Evolutionary conservation across 306 rosid genomes (phyloP), one percentile per base, ranked within the genome.

Genomic region (Dalbergia cochinchinensis): DNA sequence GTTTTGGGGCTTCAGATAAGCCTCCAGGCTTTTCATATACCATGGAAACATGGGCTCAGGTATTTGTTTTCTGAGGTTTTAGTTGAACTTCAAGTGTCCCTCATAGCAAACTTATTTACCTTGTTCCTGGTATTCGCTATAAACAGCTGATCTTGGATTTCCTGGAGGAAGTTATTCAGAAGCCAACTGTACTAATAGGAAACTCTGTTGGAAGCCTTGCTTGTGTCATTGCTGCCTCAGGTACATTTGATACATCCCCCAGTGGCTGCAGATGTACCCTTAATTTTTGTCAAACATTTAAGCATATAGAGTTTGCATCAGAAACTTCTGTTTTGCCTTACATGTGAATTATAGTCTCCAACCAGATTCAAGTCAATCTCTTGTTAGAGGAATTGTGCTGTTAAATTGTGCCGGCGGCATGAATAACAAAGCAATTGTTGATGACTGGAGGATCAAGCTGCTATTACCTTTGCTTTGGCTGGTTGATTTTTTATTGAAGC

Each of bases 141-240:
- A 45, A 77, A 88, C 88, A 94, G 98, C 82, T 94, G 82, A 92
- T 94, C 79, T 69, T 94, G 83, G 97, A 92, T 86, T 94, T 94
- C 87, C 63, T 94, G 89, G 85, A 84, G 67, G 92, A 92, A 83
- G 85, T 94, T 60, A 77, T 92, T 83, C 83, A 83, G 86, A 88
- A 82, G 85, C 97, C 97, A 53, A 86, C 98, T 48, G 97, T 94
- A 18, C 87, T 94, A 61, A 82, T 94, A 62, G 97, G 98, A 69
- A 94, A 94, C 83, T 94, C 97, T 35, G 92, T 94, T 65, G 98
- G 97, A 79, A 94, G 98, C 84, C 98, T 94, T 73, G 98, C 98
- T 75, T 94, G 97, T 53, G 84, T 92, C 74, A 91, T 92, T 81
- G 94, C 97, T 72, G 97, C 97, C 79, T 85, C 98, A 89, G 94